phyloP scores from a whole-genome alignment of 2,329 filamentous ascomycete genomes.

The Aspergillus caelatus region DNA sequence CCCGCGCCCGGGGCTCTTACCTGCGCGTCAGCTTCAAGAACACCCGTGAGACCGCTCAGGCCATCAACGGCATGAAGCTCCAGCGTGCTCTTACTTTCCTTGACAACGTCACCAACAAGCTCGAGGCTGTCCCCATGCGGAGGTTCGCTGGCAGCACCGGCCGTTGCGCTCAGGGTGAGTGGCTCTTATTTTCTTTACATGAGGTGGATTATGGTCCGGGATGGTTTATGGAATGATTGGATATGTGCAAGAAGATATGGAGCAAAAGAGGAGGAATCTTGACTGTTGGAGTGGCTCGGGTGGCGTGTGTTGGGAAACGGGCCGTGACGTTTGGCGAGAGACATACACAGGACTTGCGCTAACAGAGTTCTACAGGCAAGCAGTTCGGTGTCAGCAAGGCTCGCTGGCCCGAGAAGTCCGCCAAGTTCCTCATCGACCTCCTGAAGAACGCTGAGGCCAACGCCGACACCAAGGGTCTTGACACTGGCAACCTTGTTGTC shows the following conservation, averaged over 20 bases:
- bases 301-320: neutral
- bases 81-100: slow-evolving; percentile 94
- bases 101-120: slow-evolving; percentile 96
- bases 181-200: slow-evolving; percentile 20
- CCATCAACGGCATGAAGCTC: slow-evolving; percentile 99
- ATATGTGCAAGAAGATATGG: neutral
- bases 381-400: slow-evolving; percentile 97
- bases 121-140: slow-evolving; percentile 97
- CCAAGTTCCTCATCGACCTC: slow-evolving; percentile 95
- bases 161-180: slow-evolving; percentile 96
- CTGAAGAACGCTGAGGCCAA: slow-evolving; percentile 98
- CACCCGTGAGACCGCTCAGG: slow-evolving; percentile 98
- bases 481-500: slow-evolving; percentile 95
- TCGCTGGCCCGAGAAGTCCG: slow-evolving; percentile 99
- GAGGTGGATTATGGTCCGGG: slow-evolving; percentile 7
- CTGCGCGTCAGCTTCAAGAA: slow-evolving; percentile 99
- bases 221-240: slow-evolving; percentile 9
- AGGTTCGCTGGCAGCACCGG: slow-evolving; percentile 95
- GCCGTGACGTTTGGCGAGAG: neutral
- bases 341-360: slow-evolving; percentile 1
- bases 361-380: slow-evolving; percentile 70
- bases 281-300: neutral
- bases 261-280: neutral
- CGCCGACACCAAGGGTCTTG: slow-evolving; percentile 94
- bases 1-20: slow-evolving; percentile 97